phyloP scores from a whole-genome alignment of 2,329 filamentous ascomycete species.

The Venturia effusa region DNA sequence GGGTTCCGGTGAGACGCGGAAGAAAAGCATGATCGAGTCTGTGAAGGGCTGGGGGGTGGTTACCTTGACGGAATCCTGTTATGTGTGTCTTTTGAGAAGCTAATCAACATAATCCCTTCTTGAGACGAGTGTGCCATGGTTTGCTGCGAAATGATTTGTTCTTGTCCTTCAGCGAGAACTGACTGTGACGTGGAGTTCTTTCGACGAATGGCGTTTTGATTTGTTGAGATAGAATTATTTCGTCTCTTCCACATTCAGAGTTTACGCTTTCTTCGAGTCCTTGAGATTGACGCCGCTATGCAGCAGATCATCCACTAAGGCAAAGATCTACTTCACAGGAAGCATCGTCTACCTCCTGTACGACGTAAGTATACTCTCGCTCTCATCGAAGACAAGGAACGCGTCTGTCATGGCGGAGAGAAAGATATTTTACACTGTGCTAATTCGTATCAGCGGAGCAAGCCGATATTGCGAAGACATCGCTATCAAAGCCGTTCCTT shows the following conservation, averaged over 20 bases:
- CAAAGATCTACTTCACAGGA: neutral
- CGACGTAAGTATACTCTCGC: neutral
- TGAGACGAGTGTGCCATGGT: neutral
- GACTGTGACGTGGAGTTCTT: no score
- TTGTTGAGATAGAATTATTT: no score
- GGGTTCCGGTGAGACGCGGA: no score
- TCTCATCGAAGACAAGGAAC: neutral
- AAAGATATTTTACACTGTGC: neutral
- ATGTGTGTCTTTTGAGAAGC: neutral
- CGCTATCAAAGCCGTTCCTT: no score
- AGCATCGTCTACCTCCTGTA: neutral
- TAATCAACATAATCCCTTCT: neutral
- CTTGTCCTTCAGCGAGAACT: neutral
- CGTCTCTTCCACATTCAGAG: no score
- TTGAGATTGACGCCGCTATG: no score
- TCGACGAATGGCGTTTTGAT: no score
- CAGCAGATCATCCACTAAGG: no score
- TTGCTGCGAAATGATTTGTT: neutral
- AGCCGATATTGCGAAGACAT: no score
- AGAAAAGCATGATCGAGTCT: neutral
- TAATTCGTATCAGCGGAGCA: constrained; percentile 16
- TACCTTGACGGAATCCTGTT: neutral
- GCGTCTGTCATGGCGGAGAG: neutral
- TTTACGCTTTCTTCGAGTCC: no score
- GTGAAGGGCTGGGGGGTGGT: neutral